Base-by-base conservation (phyloP, 345 rosid species). In the Syzygium jambos region DNA sequence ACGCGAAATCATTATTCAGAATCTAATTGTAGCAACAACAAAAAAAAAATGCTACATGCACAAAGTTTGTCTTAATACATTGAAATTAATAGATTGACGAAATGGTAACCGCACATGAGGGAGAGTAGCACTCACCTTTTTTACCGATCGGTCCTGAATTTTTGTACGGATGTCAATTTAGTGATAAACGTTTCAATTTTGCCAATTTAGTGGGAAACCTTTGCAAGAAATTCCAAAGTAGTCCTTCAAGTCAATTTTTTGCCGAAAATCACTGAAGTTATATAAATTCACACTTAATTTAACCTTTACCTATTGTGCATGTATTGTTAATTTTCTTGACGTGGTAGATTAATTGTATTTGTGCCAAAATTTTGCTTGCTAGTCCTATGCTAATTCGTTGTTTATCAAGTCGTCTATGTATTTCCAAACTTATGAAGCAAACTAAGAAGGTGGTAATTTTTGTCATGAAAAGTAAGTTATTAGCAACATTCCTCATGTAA, bases 1-100 rank as follows among this genome's bases (percentile, higher is more conserved):
- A 57, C 29, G 25, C 0, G 5, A 0, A 57, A 57, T 57, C 29
- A 0, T 57, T n/a, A 57, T 57, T 2, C 63, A 57, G 14, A 25
- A 57, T 57, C 29, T 14, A 57, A 57, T 23, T 57, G 63, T 25
- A 25, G 14, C 14, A 57, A 57, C 27, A 57, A 12, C n/a, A n/a
- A 9, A 0, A 57, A 57, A 57, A 57, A 57, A 57, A 0, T 3
- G 14, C 22, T 16, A 65, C 22, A 29, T 2, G 3, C 34, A 65
- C 23, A 30, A 65, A 65, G 43, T 17, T 30, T 34, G 34, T 68
- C 43, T 30, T 30, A 0, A 19, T 9, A 16, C 3, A 4, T 68
- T 9, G 13, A 34, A 68, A 17, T 34, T 68, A 22, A 68, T 34
- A 1, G 6, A 12, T 68, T 29, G 11, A 16, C 41, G 0, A 29